Base-by-base conservation (phyloP, 331 rosid species). In the Arachis monticola region DNA sequence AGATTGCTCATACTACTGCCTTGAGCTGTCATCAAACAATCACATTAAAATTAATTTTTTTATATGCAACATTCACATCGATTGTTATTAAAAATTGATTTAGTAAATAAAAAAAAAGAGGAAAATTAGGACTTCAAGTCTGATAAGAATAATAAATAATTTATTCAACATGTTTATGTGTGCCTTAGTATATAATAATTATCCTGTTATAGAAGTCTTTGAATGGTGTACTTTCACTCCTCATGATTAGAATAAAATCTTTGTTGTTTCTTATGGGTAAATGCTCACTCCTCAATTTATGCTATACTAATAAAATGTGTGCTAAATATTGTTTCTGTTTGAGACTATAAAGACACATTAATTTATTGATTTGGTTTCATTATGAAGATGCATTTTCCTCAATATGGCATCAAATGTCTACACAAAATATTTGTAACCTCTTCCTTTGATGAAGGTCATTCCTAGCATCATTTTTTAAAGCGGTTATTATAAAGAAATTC, bases 231-330 rank as follows among this genome's bases (percentile, higher is more conserved):
- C 6, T 46, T 51, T 62, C 10, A 51, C n/a, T 27, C 10, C 30
- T 50, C 32, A 38, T 59, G 45, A 77, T 68, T 17, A 58, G 67
- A 48, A 76, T 58, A 59, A 67, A 68, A 38, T 77, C 14, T 38
- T 2, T 68, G 10, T 41, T 41, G 17, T 10, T 14, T 8, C 48
- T 60, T 46, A 41, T 60, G 59, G 8, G 17, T 6, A 59, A 42
- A 67, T 30, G 67, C 76, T 60, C 6, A 13, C 22, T 60, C 6
- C 17, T 64, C 44, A 17, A 17, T 17, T 17, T 17, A 31, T 10
- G 9, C 57, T 17, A 17, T 17, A 17, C 22, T 17, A 17, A 17
- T 17, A 17, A 17, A 17, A 17, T 17, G 22, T 17, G 22, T 17
- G 22, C 22, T 17, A 17, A 17, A 17, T 17, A 17, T 17, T 17